Evolutionary conservation across 1,139 yeast genomes (phyloP).

Genomic region (Suhomyces wounanorum): DNA sequence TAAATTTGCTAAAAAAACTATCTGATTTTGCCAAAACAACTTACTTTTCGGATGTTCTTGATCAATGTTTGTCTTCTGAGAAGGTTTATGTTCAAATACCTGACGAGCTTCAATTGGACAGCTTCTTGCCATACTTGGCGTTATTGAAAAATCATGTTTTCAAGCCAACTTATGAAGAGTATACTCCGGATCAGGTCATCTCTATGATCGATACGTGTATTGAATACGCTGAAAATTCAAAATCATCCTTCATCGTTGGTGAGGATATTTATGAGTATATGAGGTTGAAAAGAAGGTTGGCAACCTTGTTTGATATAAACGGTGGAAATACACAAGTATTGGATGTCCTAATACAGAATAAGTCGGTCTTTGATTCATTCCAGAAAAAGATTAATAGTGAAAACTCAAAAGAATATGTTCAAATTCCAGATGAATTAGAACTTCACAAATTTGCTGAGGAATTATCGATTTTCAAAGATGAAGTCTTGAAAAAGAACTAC

Average conservation of each 20-base stretch:
- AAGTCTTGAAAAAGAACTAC: constrained; percentile 15
- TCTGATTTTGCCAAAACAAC: constrained; percentile 3
- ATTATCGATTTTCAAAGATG: constrained; percentile 15
- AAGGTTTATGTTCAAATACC: constrained; percentile 24
- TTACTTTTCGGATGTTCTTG: constrained; percentile 6
- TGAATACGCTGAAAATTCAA: constrained; percentile 17
- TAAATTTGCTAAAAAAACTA: constrained; percentile 1
- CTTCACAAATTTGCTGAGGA: constrained; percentile 22
- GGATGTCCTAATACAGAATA: constrained; percentile 27
- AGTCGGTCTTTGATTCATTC: background rate
- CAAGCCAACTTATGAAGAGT: constrained; percentile 6
- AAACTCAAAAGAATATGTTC: constrained; percentile 15
- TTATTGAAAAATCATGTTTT: constrained; percentile 16
- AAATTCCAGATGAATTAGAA: constrained; percentile 28
- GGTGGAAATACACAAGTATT: constrained; percentile 36
- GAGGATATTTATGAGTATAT: constrained; percentile 23
- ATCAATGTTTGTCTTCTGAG: background rate
- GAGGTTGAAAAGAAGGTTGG: constrained; percentile 24
- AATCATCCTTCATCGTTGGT: constrained; percentile 22
- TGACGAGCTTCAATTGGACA: constrained; percentile 24
- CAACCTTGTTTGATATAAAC: constrained; percentile 28
- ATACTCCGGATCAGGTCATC: constrained; percentile 15
- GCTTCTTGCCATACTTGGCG: constrained; percentile 17
- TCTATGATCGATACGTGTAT: constrained; percentile 21
- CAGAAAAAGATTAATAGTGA: background rate